These are phyloP conservation scores for Amanita rimosa DNA, from an alignment of 768 basidiomycete genomes.

Conservation along the genomic window DNA sequence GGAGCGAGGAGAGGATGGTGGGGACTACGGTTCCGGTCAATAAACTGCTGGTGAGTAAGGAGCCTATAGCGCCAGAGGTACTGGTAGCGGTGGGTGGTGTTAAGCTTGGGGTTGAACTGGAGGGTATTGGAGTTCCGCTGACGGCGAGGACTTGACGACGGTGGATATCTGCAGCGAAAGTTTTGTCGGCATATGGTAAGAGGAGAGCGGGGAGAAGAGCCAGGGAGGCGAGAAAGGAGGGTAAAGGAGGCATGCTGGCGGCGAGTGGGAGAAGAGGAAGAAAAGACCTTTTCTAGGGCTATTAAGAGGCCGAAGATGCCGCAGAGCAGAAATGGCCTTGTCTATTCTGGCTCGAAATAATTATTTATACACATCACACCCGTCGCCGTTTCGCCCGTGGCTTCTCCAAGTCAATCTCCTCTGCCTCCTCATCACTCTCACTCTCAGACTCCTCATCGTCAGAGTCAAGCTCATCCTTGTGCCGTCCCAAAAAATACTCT, in stretches of 20 bases:
- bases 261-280: neutral
- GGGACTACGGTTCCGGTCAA: conserved; percentile 5
- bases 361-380: conserved; percentile 24
- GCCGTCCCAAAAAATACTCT: conserved; percentile 67
- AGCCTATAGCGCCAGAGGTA: conserved; percentile 4
- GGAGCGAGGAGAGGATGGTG: conserved; percentile 12
- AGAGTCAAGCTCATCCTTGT: conserved; percentile 48
- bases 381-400: conserved; percentile 69
- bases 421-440: conserved; percentile 65
- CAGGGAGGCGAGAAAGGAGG: conserved; percentile 11
- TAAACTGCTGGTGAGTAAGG: neutral
- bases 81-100: conserved; percentile 3
- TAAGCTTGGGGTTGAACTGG: neutral
- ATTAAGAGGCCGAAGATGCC: neutral
- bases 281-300: neutral
- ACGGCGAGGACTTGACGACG: neutral
- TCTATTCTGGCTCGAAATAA: neutral
- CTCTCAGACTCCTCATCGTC: conserved; percentile 45
- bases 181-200: neutral
- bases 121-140: neutral
- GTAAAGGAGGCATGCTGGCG: neutral
- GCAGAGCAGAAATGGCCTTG: neutral
- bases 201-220: conserved; percentile 23
- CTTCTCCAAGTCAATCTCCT: conserved; percentile 84
- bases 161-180: neutral